Base-by-base conservation (phyloP, 225 moss, liverwort and hornwort genomes). In the Ulota crispa region DNA sequence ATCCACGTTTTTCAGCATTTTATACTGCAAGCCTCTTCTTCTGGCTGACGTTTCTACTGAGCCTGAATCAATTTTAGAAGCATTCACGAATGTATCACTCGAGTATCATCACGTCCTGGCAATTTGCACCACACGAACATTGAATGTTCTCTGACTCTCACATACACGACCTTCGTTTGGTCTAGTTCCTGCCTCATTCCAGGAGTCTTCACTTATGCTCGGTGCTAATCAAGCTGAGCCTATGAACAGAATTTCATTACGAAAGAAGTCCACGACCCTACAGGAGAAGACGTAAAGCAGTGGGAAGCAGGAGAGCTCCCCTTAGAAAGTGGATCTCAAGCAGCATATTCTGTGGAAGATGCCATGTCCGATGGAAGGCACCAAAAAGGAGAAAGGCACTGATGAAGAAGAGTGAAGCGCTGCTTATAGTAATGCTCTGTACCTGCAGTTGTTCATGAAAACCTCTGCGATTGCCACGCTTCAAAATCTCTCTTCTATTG, bases 261-360 rank as follows among this genome's bases (percentile, higher is more conserved):
- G 80, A 73, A 68, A 20, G 64, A 28, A 59, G 31, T 45, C 27
- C 18, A 27, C 32, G 34, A 73, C 64, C 63, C 9, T 27, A 8
- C 34, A 7, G 50, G 28, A 11, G 34, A 23, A 50, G 71, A 71
- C 80, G 80, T 60, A 66, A 19, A 26, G 24, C 31, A 34, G 21
- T 13, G 14, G 32, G 37, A 77, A 72, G n/a, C 47, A 43, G 42
- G 21, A 19, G 43, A 19, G 43, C 62, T 62, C 42, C 63, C 78
- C 21, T 45, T 0, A 59, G 75, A 59, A 70, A 50, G 68, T 41
- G 83, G 80, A 81, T 81, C 77, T 45, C 37, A 13, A 9, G 72
- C 7, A 55, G 87, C 55, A 87, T 83, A 80, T 87, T 73, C 87
- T 28, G 67, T 68, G 0, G 7, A 23, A 77, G 80, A 77, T 86